These are phyloP conservation scores for Beauveria medogensis DNA, from an alignment of 2,329 filamentous ascomycete genomes.

Conservation along the genomic window DNA sequence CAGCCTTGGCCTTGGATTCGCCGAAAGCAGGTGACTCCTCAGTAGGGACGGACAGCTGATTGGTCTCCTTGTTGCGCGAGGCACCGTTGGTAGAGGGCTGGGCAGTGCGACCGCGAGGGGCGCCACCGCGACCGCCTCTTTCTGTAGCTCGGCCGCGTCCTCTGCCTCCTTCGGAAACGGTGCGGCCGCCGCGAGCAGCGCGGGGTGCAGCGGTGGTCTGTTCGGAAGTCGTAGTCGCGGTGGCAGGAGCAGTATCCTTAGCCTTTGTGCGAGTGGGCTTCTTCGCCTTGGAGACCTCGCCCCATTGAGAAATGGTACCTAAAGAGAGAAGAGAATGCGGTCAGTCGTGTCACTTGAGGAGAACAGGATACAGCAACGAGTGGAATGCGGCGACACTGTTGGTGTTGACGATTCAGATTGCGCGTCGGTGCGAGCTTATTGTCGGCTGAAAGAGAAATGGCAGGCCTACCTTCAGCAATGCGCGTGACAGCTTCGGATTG, in stretches of 20 bases:
- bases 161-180: slow-evolving; percentile 53
- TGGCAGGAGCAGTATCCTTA: slow-evolving; percentile 48
- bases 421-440: not conserved
- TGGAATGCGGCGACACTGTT: not conserved
- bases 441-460: not conserved
- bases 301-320: slow-evolving; percentile 78
- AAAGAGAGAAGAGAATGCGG: slow-evolving; percentile 14
- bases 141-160: slow-evolving; percentile 56
- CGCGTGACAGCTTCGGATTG: slow-evolving; percentile 65
- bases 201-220: slow-evolving; percentile 39
- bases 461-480: slow-evolving; percentile 64
- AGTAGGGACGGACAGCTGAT: slow-evolving; percentile 56
- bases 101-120: slow-evolving; percentile 56
- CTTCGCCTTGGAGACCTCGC: slow-evolving; percentile 72
- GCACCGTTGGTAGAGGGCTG: slow-evolving; percentile 52
- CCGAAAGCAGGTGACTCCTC: slow-evolving; percentile 54
- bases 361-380: not conserved
- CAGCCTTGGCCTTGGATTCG: slow-evolving; percentile 27
- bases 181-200: slow-evolving; percentile 52
- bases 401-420: not conserved
- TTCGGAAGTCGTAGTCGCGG: slow-evolving; percentile 33
- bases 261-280: slow-evolving; percentile 54
- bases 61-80: slow-evolving; percentile 47
- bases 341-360: slow-evolving; percentile 20
- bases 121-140: slow-evolving; percentile 44